Conservation (phyloP, 805 yeast genomes). For the Cephaloascus albidus region DNA sequence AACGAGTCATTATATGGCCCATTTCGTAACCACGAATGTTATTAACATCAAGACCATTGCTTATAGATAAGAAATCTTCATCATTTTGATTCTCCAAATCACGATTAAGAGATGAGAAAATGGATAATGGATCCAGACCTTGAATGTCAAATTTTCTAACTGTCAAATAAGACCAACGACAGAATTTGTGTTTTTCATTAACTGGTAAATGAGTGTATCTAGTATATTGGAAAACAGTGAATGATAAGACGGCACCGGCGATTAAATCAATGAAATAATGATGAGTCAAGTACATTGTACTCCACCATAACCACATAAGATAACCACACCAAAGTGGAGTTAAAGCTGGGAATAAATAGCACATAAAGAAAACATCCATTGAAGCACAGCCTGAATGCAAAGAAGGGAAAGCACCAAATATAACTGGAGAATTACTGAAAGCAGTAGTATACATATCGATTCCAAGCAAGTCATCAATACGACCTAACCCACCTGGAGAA, state of each 20-base stretch:
- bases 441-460: slow-evolving; percentile 75
- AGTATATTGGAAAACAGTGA: slow-evolving; percentile 59
- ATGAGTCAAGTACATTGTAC: slow-evolving; percentile 95
- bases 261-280: slow-evolving; percentile 91
- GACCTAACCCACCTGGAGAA: slow-evolving; percentile 89
- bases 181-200: slow-evolving; percentile 38
- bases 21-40: slow-evolving; percentile 1
- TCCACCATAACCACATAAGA: slow-evolving; percentile 96
- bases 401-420: slow-evolving; percentile 84
- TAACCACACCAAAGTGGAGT: slow-evolving; percentile 62
- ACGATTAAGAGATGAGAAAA: not conserved
- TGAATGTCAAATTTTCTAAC: slow-evolving; percentile 10
- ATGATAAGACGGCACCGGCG: slow-evolving; percentile 85
- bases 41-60: slow-evolving; percentile 1
- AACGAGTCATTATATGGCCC: slow-evolving; percentile 1
- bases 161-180: slow-evolving; percentile 60
- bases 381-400: slow-evolving; percentile 92
- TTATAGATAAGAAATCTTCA: slow-evolving; percentile 5
- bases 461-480: slow-evolving; percentile 76
- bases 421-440: slow-evolving; percentile 80
- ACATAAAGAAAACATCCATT: slow-evolving; percentile 82
- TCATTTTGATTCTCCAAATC: slow-evolving; percentile 3
- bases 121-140: slow-evolving; percentile 21
- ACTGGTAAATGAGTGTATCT: slow-evolving; percentile 63
- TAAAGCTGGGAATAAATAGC: slow-evolving; percentile 70